Base-by-base conservation (phyloP, 495 filamentous ascomycete species). In the Parathielavia appendiculata region DNA sequence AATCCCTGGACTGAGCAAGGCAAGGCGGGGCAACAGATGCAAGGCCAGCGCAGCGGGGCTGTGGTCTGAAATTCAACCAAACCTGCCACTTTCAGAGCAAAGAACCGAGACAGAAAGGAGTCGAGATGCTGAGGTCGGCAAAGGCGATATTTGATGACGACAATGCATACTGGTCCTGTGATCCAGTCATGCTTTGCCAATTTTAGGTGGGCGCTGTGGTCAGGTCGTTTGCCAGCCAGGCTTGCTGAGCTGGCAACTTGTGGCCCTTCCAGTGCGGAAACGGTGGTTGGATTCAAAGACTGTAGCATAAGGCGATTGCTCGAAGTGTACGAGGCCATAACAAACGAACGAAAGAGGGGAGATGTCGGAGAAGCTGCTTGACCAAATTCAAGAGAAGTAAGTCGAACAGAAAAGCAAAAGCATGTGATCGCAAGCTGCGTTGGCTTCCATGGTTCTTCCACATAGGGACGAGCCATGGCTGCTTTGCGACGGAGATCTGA, bases 1-100 rank as follows among this genome's bases (percentile, higher is more conserved):
- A 64, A 44, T 32, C 65, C 44, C 23, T 38, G 53, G 3, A n/a
- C n/a, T n/a, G n/a, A 30, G 32, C 50, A 39, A 40, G 35, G 56
- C 54, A 58, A 59, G 62, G 63, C 56, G 64, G 69, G 63, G 60
- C 62, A 51, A 62, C 50, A 30, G 26, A 66, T 72, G 69, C 68
- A 70, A 66, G 64, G 69, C 64, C 69, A 72, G 59, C 69, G 60
- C 69, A 71, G 62, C 58, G 51, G 65, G 44, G 51, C 43, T 59
- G 40, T 59, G 57, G 41, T 4, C 20, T 45, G 23, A 35, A 23
- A 17, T 44, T n/a, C 4, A 41, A 40, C 20, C 20, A 51, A 20
- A 12, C 8, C 12, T 23, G 12, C 19, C 14, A 53, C 51, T 40
- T 19, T 43, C 5, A 20, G 30, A 22, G 36, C 20, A 23, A 14